phyloP scores from a whole-genome alignment of 768 basidiomycete species.

The Panus rudis region DNA sequence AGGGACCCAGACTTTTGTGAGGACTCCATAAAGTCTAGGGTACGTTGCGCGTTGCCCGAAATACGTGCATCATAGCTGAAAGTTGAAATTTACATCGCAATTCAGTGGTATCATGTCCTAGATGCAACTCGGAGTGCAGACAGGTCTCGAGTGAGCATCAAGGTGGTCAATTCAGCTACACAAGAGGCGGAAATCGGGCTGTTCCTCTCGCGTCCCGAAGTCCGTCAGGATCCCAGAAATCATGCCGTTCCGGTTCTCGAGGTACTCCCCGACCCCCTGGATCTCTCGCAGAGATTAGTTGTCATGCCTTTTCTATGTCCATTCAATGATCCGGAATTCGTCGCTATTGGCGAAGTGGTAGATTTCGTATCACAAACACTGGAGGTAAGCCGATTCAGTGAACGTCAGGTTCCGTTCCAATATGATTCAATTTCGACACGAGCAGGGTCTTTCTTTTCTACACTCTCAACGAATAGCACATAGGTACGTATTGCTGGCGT shows the following conservation, averaged over 20 bases:
- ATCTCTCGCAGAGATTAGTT: conserved; percentile 6
- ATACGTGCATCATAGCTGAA: background rate
- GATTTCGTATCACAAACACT: conserved; percentile 5
- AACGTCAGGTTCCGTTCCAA: background rate
- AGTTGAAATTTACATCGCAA: background rate
- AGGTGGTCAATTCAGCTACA: background rate
- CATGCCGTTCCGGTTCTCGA: conserved; percentile 20
- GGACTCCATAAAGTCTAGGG: conserved; percentile 12
- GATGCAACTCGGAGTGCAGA: conserved; percentile 10
- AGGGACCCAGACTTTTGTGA: conserved; percentile 6
- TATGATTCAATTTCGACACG: too few relatives aligned
- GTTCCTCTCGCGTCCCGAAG: conserved; percentile 2
- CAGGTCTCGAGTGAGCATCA: conserved; percentile 9
- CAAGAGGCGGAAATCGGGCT: conserved; percentile 9
- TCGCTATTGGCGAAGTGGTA: conserved; percentile 10
- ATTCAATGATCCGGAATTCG: conserved; percentile 19
- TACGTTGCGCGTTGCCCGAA: conserved; percentile 2
- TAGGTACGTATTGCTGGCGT: conserved; percentile 20
- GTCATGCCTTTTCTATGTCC: conserved; percentile 23
- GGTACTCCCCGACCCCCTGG: conserved; percentile 12
- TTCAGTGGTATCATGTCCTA: conserved; percentile 6
- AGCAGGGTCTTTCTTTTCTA: conserved; percentile 12
- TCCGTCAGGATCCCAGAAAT: conserved; percentile 7
- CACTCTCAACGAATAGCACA: conserved; percentile 12
- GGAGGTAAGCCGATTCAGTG: background rate